These are phyloP conservation scores for Citrullus amarus DNA, from an alignment of 306 rosid genomes.

Conservation along the genomic window DNA sequence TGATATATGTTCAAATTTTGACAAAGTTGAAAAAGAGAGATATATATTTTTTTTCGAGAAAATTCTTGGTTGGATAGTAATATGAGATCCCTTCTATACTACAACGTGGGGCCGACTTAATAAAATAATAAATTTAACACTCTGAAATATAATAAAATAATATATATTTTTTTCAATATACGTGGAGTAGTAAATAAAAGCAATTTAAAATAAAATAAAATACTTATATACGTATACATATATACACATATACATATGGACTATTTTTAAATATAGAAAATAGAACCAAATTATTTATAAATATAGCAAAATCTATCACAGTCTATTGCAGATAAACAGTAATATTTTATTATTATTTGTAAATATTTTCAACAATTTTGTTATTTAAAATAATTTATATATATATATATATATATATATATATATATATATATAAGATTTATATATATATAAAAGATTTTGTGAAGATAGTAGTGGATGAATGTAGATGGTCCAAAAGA, in stretches of 20 bases:
- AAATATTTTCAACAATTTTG: no score
- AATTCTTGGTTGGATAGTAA: background rate
- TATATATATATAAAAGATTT: background rate
- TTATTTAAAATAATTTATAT: background rate
- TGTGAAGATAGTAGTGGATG: background rate
- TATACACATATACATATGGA: no score
- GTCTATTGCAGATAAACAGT: no score
- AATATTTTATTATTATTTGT: no score
- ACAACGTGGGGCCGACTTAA: background rate
- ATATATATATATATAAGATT: no score
- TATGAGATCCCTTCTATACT: background rate
- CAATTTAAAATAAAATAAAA: no score
- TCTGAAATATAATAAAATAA: background rate
- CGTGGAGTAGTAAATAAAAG: background rate
- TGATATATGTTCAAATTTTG: background rate
- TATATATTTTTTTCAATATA: background rate
- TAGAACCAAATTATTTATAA: no score
- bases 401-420: background rate
- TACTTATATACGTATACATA: no score
- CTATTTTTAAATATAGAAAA: no score
- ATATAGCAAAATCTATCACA: no score
- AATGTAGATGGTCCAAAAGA: background rate
- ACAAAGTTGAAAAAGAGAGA: background rate
- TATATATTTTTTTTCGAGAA: background rate
- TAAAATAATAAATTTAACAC: background rate